Evolutionary conservation across 768 basidiomycete species (phyloP).

Genomic region (Boletus edulis): DNA sequence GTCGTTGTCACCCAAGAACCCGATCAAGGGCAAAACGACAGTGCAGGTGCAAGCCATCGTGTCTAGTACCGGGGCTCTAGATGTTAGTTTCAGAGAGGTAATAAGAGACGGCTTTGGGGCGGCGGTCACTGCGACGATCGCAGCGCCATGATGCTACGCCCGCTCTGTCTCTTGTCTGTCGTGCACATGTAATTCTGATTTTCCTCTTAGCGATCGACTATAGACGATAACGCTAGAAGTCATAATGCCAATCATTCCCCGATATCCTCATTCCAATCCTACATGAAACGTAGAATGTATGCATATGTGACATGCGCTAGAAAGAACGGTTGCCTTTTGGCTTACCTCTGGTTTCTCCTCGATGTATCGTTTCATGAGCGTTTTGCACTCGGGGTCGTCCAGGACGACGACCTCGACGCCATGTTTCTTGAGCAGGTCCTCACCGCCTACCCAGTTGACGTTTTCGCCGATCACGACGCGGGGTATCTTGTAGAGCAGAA

Average conservation of each 20-base stretch:
- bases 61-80: slow-evolving; percentile 32
- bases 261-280: slow-evolving; percentile 65
- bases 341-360: slow-evolving; percentile 50
- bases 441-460: slow-evolving; percentile 49
- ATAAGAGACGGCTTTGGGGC: slow-evolving; percentile 34
- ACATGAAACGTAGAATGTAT: slow-evolving; percentile 13
- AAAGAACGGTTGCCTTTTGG: neutral
- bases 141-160: slow-evolving; percentile 19
- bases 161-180: neutral
- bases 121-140: slow-evolving; percentile 28
- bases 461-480: slow-evolving; percentile 69
- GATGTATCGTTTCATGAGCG: slow-evolving; percentile 57
- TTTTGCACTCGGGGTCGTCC: slow-evolving; percentile 49
- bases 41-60: slow-evolving; percentile 46
- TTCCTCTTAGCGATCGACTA: neutral
- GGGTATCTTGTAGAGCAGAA: slow-evolving; percentile 61
- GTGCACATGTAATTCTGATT: neutral
- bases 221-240: slow-evolving; percentile 3
- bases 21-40: slow-evolving; percentile 46
- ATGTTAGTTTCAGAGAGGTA: slow-evolving; percentile 39
- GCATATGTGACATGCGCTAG: slow-evolving; percentile 7
- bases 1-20: slow-evolving; percentile 35
- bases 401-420: slow-evolving; percentile 56
- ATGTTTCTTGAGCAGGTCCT: slow-evolving; percentile 47
- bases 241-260: slow-evolving; percentile 35